Conservation (phyloP, 1,284 basidiomycete genomes). For the Boletellus sp. region DNA sequence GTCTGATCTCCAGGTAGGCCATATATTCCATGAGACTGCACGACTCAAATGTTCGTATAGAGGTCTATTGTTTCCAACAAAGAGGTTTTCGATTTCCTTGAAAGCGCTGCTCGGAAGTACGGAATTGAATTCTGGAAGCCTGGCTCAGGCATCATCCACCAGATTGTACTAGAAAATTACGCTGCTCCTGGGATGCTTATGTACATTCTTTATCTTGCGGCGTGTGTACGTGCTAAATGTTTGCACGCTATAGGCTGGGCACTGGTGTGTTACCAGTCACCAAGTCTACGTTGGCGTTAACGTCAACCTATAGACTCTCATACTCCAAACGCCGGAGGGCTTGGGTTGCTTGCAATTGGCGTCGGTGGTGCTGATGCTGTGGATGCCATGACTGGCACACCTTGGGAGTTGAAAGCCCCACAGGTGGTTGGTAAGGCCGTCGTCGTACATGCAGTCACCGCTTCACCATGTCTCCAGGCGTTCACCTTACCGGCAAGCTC, state of each 20-base stretch:
- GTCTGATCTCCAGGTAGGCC: constrained; percentile 69
- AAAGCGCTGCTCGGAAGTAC: constrained; percentile 93
- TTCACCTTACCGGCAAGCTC: constrained; percentile 87
- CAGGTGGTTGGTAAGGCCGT: constrained; percentile 68
- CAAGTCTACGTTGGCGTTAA: constrained; percentile 3
- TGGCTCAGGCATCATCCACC: constrained; percentile 95
- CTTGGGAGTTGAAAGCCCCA: constrained; percentile 98
- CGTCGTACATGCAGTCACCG: neutral
- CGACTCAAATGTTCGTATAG: constrained; percentile 36
- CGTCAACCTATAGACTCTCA: constrained; percentile 75
- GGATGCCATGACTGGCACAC: constrained; percentile 96
- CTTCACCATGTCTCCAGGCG: constrained; percentile 36
- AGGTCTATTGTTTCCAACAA: constrained; percentile 86
- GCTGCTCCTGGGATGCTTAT: constrained; percentile 87
- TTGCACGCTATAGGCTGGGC: constrained; percentile 52
- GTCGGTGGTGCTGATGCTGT: constrained; percentile 99
- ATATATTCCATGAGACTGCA: neutral
- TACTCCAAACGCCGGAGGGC: constrained; percentile 96
- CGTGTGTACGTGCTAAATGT: constrained; percentile 14
- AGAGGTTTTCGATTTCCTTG: constrained; percentile 98
- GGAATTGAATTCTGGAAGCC: constrained; percentile 96
- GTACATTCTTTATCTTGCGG: constrained; percentile 38
- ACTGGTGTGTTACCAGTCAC: constrained; percentile 48
- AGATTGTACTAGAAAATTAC: constrained; percentile 98
- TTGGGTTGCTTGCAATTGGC: constrained; percentile 97